A percentile compares a stretch with the other conserved stretches of the same genome.
Conservation (phyloP, 306 rosid species). For the Coriaria nepalensis region DNA sequence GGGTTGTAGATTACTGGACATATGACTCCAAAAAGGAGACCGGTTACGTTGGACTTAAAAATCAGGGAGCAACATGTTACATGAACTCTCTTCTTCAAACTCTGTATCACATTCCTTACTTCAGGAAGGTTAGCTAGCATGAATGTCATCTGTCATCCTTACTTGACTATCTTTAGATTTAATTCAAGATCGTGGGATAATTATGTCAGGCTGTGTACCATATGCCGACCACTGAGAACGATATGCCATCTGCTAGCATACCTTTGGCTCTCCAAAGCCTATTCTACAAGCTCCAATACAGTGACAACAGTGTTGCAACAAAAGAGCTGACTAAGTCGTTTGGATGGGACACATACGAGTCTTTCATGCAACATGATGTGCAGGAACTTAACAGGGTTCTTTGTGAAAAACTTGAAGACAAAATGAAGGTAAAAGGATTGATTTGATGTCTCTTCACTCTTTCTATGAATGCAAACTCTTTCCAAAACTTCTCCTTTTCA, state of each 20-base stretch:
- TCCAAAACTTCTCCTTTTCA: not conserved
- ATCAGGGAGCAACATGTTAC: constrained; percentile 91
- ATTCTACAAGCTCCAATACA: constrained; percentile 83
- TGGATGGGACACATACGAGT: constrained; percentile 93
- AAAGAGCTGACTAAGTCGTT: constrained; percentile 84
- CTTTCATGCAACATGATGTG: constrained; percentile 93
- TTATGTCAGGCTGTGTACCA: constrained; percentile 82
- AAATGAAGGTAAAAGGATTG: constrained; percentile 54
- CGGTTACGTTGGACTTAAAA: constrained; percentile 83
- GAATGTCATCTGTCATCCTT: not conserved
- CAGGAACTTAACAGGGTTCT: constrained; percentile 80
- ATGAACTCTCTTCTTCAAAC: constrained; percentile 91
- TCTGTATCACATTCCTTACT: constrained; percentile 72
- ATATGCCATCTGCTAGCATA: constrained; percentile 77
- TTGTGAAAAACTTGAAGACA: constrained; percentile 83
- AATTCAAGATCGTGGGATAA: constrained; percentile 17
- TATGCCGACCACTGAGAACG: constrained; percentile 91
- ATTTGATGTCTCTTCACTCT: constrained; percentile 9
- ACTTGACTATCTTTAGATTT: constrained; percentile 9
- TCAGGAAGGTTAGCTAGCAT: constrained; percentile 49
- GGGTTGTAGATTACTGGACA: constrained; percentile 76
- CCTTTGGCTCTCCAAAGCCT: constrained; percentile 83
- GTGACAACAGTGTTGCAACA: constrained; percentile 79
- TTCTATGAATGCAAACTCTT: not conserved
- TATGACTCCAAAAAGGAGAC: constrained; percentile 87